Evolutionary conservation across 108 stramenopile genomes (phyloP).

Genomic region (Cylindrotheca closterium): DNA sequence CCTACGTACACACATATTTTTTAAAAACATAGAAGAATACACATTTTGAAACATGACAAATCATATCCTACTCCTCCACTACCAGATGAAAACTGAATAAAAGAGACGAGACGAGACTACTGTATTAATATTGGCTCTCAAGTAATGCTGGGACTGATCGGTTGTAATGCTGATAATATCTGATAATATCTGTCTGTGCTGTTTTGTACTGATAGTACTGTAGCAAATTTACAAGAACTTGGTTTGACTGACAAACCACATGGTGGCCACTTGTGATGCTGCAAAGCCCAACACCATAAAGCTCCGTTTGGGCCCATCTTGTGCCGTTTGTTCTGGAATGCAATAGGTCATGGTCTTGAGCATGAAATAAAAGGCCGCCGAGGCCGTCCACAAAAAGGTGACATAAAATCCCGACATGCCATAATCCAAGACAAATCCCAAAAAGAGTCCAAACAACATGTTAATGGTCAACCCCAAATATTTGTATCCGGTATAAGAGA

Average conservation of each 20-base stretch:
- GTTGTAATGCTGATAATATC: no score
- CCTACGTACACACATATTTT: no score
- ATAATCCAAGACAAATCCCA: slow-evolving; percentile 63
- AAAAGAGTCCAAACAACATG: slow-evolving; percentile 67
- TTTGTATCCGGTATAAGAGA: slow-evolving; percentile 88
- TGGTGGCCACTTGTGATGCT: slow-evolving; percentile 76
- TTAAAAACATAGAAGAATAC: no score
- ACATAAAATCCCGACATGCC: slow-evolving; percentile 79
- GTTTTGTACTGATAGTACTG: no score
- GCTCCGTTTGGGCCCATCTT: slow-evolving; percentile 79
- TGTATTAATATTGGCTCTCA: no score
- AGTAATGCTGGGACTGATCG: no score
- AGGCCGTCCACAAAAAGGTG: slow-evolving; percentile 81
- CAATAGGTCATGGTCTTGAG: slow-evolving; percentile 88
- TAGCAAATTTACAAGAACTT: slow-evolving; percentile 74
- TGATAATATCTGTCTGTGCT: no score
- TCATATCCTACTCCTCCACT: no score
- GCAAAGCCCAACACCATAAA: slow-evolving; percentile 89
- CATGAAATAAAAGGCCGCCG: slow-evolving; percentile 79
- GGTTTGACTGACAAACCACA: slow-evolving; percentile 90
- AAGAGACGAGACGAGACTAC: no score
- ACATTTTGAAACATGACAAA: no score
- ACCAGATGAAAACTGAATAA: no score
- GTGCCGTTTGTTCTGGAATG: slow-evolving; percentile 60
- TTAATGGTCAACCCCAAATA: slow-evolving; percentile 82